Conservation (phyloP, 108 stramenopile species). For the Pseudonitzschia multistriata region DNA sequence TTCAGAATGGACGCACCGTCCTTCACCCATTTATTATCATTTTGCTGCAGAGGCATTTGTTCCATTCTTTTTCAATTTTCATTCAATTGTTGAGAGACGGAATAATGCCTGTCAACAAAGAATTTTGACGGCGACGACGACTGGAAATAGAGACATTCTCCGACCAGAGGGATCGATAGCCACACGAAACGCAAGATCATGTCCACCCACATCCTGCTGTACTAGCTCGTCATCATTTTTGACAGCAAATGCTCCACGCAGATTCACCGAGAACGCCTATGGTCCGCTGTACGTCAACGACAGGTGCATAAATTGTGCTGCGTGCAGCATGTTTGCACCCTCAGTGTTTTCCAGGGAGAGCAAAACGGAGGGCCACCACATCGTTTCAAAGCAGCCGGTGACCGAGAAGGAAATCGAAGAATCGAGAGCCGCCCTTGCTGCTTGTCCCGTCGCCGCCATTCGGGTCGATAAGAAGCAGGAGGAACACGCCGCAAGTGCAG, state of each 20-base stretch:
- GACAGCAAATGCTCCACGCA: slow-evolving; percentile 35
- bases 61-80: no score
- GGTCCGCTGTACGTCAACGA: slow-evolving; percentile 72
- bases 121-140: no score
- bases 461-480: slow-evolving; percentile 42
- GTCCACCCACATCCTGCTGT: no score
- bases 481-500: background rate
- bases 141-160: no score
- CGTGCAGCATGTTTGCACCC: slow-evolving; percentile 63
- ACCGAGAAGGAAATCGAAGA: slow-evolving; percentile 43
- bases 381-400: slow-evolving; percentile 50
- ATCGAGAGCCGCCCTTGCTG: slow-evolving; percentile 62
- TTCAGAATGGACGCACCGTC: no score
- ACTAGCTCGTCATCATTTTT: no score
- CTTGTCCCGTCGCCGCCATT: slow-evolving; percentile 78
- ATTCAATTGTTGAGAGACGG: no score
- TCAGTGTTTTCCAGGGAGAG: slow-evolving; percentile 37
- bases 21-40: no score
- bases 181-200: no score
- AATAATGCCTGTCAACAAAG: no score
- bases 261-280: slow-evolving; percentile 52
- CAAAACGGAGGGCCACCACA: slow-evolving; percentile 23
- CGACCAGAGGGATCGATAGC: no score
- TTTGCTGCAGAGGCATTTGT: no score
- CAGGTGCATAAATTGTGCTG: slow-evolving; percentile 71